phyloP scores from a whole-genome alignment of 2,329 filamentous ascomycete genomes.

The Cyphellophora attinorum region DNA sequence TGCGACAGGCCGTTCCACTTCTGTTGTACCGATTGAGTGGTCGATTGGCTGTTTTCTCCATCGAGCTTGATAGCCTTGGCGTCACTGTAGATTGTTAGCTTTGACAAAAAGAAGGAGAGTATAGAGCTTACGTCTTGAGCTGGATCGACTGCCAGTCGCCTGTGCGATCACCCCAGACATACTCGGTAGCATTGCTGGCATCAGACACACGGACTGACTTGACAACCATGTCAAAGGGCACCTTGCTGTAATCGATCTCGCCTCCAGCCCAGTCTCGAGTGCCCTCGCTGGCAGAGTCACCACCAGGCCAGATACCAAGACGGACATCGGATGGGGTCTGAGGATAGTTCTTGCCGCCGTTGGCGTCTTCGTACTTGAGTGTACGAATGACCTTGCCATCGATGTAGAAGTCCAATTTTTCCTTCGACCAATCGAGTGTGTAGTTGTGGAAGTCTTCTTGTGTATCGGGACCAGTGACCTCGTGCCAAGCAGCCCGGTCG shows the following conservation, averaged over 20 bases:
- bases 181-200: slow-evolving; percentile 25
- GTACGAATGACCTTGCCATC: slow-evolving; percentile 69
- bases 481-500: slow-evolving; percentile 57
- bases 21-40: slow-evolving; percentile 18
- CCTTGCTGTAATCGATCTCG: slow-evolving; percentile 69
- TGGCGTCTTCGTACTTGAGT: slow-evolving; percentile 59
- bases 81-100: slow-evolving; percentile 3
- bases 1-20: slow-evolving; percentile 35
- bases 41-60: slow-evolving; percentile 14
- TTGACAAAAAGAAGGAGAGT: neutral
- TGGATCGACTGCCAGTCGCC: slow-evolving; percentile 37
- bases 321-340: slow-evolving; percentile 94
- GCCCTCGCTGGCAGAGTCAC: slow-evolving; percentile 71
- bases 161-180: slow-evolving; percentile 29
- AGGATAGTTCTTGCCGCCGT: slow-evolving; percentile 63
- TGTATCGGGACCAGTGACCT: slow-evolving; percentile 41
- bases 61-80: slow-evolving; percentile 17
- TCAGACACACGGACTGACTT: slow-evolving; percentile 59
- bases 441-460: slow-evolving; percentile 77
- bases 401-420: slow-evolving; percentile 79
- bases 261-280: slow-evolving; percentile 89
- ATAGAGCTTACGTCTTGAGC: slow-evolving; percentile 28
- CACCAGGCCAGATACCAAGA: slow-evolving; percentile 85
- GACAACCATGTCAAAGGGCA: slow-evolving; percentile 80
- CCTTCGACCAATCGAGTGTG: slow-evolving; percentile 79